Base-by-base conservation (phyloP, 148 eudicot genomes). In the Rhododendron vialii region DNA sequence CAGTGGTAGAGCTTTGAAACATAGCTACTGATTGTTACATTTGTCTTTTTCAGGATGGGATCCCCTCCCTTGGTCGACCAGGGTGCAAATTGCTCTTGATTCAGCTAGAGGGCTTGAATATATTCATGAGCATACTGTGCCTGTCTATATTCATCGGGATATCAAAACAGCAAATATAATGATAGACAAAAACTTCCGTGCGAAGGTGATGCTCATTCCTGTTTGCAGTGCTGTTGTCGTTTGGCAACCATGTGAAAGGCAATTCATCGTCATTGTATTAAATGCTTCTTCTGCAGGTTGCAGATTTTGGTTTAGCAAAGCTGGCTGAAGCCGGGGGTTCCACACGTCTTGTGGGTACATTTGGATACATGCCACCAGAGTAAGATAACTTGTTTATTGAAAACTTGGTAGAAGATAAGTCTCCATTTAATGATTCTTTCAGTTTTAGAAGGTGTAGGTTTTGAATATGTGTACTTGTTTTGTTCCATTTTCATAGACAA, bases 351-450 rank as follows among this genome's bases (percentile, higher is more conserved):
- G 98, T 91, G 85, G 99, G 99, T 86, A 97, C 99, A 85, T 97
- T 97, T 91, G 99, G 99, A 88, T 97, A 97, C 90, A 97, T 97
- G 98, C 95, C 98, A 71, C 99, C 99, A 63, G 99, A 97, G 99
- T 97, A 95, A 93, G 97, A 85, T 80, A 36, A 18, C 28, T 75
- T 83, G 82, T 55, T 63, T 47, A 18, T 84, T 63, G 22, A 5
- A 18, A 24, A 8, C 30, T 38, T 20, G 10, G 28, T 45, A 24
- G 55, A 45, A 41, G 28, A 78, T n/a, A 78, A 43, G 80, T 78
- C 30, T 26, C 63, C 15, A 24, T 33, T 33, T 18, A 26, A 5
- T 9, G 14, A 35, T 81, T 33, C 47, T 26, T 67, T 43, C 15
- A 38, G 5, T 20, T 65, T 26, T 55, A 1, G 71, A 43, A 83